A percentile compares a stretch with the other conserved stretches of the same genome.
phyloP scores from a whole-genome alignment of 2,329 filamentous ascomycete genomes.

The Ceratocystiopsis brevicomis region DNA sequence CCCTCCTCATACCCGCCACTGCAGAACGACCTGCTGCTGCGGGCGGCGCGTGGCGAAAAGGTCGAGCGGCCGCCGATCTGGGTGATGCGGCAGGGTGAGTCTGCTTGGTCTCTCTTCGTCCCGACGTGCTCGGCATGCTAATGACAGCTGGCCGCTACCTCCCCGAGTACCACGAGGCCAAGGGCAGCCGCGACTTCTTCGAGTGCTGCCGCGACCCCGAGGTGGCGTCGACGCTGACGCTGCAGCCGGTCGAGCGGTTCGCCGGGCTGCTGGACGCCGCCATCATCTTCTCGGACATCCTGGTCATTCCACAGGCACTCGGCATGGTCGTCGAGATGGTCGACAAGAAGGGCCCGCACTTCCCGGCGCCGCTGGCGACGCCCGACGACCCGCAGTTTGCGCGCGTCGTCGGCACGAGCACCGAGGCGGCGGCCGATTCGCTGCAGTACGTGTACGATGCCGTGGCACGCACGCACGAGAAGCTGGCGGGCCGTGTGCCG shows the following conservation, averaged over 20 bases:
- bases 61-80: slow-evolving; percentile 90
- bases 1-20: slow-evolving; percentile 47
- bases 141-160: slow-evolving; percentile 75
- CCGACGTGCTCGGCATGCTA: neutral
- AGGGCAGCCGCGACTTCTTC: slow-evolving; percentile 85
- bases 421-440: slow-evolving; percentile 60
- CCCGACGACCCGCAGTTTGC: slow-evolving; percentile 72
- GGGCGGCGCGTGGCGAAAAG: slow-evolving; percentile 75
- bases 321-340: slow-evolving; percentile 99
- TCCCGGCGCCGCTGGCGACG: slow-evolving; percentile 62
- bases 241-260: slow-evolving; percentile 88
- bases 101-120: neutral
- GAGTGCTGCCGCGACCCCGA: slow-evolving; percentile 89
- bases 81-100: slow-evolving; percentile 91
- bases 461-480: slow-evolving; percentile 76
- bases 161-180: slow-evolving; percentile 92
- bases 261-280: slow-evolving; percentile 82
- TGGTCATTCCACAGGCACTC: slow-evolving; percentile 94
- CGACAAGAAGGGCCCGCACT: slow-evolving; percentile 90
- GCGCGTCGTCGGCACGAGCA: slow-evolving; percentile 53
- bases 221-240: slow-evolving; percentile 77
- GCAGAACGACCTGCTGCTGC: slow-evolving; percentile 80
- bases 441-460: slow-evolving; percentile 92
- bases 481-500: slow-evolving; percentile 73
- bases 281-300: slow-evolving; percentile 97